These are phyloP conservation scores for Chalciporus chontae DNA, from an alignment of 768 basidiomycete species.

Conservation along the genomic window DNA sequence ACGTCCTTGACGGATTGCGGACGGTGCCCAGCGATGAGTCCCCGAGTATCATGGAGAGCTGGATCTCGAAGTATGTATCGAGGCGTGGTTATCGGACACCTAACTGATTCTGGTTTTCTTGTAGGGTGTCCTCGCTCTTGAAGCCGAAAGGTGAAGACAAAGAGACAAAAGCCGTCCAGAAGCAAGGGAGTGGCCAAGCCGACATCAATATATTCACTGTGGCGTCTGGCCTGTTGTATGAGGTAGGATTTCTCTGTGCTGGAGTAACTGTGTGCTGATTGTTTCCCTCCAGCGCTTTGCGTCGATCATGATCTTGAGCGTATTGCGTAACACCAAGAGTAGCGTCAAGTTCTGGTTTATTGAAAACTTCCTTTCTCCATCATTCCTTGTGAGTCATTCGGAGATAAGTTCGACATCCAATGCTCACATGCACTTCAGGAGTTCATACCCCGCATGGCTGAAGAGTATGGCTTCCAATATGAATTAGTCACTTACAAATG, in stretches of 20 bases:
- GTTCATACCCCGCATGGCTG: slow-evolving; percentile 91
- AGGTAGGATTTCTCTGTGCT: slow-evolving; percentile 48
- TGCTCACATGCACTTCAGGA: slow-evolving; percentile 46
- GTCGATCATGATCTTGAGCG: slow-evolving; percentile 97
- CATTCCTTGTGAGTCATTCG: slow-evolving; percentile 70
- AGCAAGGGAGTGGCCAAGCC: slow-evolving; percentile 50
- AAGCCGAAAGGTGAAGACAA: slow-evolving; percentile 25
- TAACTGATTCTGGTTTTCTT: background rate
- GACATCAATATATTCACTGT: slow-evolving; percentile 99
- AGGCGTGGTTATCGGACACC: background rate
- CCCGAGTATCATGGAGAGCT: slow-evolving; percentile 42
- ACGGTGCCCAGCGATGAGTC: slow-evolving; percentile 28
- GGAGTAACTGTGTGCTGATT: background rate
- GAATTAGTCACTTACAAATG: slow-evolving; percentile 99
- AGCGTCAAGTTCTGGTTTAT: slow-evolving; percentile 99
- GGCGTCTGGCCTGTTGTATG: slow-evolving; percentile 93
- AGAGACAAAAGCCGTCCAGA: slow-evolving; percentile 17
- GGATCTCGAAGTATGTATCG: slow-evolving; percentile 49
- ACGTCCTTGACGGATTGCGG: slow-evolving; percentile 62
- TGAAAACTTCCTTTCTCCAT: slow-evolving; percentile 96
- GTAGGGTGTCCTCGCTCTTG: slow-evolving; percentile 47
- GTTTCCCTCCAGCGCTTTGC: slow-evolving; percentile 71
- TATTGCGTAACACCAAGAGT: slow-evolving; percentile 89
- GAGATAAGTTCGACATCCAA: background rate
- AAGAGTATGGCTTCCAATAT: slow-evolving; percentile 91